Conservation (phyloP, 495 filamentous ascomycete species). For the Sordaria brevicollis region DNA sequence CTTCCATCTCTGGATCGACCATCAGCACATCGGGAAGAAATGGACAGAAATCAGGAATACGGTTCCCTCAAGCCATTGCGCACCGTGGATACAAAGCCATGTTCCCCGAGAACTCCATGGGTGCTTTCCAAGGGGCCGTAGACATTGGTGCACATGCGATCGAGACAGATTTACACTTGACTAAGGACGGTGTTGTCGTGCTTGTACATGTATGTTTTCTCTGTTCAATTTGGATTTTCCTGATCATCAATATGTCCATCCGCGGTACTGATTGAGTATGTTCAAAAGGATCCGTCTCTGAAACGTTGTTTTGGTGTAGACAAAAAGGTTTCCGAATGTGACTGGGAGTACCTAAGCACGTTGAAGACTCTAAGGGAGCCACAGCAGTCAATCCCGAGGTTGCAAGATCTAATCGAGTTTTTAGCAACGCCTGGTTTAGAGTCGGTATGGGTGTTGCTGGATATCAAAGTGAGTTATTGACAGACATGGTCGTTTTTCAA, state of each 20-base stretch:
- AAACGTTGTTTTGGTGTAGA: conserved; percentile 70
- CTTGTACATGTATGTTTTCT: conserved; percentile 60
- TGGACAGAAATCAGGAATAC: background rate
- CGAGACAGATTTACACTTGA: conserved; percentile 80
- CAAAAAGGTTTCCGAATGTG: conserved; percentile 60
- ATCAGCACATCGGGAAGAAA: background rate
- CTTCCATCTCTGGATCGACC: background rate
- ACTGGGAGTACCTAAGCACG: conserved; percentile 60
- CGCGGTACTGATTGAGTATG: background rate
- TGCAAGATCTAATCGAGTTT: conserved; percentile 67
- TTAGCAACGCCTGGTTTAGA: conserved; percentile 48
- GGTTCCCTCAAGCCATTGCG: conserved; percentile 64
- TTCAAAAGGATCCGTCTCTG: conserved; percentile 57
- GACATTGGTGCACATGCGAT: conserved; percentile 67
- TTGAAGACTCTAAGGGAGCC: conserved; percentile 59
- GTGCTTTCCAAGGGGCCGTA: conserved; percentile 63
- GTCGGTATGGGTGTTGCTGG: conserved; percentile 70
- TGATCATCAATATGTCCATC: background rate
- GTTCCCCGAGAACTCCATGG: conserved; percentile 80
- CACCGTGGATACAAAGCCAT: conserved; percentile 76
- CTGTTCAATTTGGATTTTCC: too few species aligned
- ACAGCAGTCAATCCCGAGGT: conserved; percentile 58
- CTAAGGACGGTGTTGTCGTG: conserved; percentile 75
- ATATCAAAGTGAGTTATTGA: conserved; percentile 62
- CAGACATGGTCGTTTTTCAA: background rate